Conservation (phyloP, 345 rosid species). For the Sisymbrium irio region DNA sequence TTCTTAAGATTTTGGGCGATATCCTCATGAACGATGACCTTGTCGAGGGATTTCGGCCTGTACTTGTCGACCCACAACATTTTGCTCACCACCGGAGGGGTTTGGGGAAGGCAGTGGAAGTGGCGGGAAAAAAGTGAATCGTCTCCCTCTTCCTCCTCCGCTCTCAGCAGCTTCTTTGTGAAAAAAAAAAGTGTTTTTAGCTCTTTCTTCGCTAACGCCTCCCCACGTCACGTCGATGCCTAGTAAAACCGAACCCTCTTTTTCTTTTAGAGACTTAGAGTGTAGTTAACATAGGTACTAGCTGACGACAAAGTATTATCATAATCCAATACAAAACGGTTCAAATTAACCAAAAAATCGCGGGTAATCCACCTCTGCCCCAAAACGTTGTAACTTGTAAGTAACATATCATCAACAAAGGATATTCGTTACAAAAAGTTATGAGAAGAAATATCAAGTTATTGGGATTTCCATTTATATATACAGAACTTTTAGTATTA, state of each 20-base stretch:
- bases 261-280: neutral
- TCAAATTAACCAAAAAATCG: no score
- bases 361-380: no score
- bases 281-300: neutral
- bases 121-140: constrained; percentile 36
- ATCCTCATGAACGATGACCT: constrained; percentile 73
- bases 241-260: neutral
- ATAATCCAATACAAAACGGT: no score
- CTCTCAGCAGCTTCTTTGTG: neutral
- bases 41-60: constrained; percentile 88
- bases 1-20: constrained; percentile 85
- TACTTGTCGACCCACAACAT: constrained; percentile 99
- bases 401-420: neutral
- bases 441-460: neutral
- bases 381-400: no score
- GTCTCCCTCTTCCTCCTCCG: constrained; percentile 19
- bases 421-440: neutral
- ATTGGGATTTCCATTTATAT: neutral
- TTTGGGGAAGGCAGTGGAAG: constrained; percentile 1
- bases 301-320: no score
- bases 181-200: neutral
- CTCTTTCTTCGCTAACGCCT: neutral
- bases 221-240: neutral
- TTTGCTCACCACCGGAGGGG: constrained; percentile 4
- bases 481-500: neutral